These are phyloP conservation scores for Talaromyces rugulosus DNA, from an alignment of 2,329 filamentous ascomycete genomes.

Conservation along the genomic window DNA sequence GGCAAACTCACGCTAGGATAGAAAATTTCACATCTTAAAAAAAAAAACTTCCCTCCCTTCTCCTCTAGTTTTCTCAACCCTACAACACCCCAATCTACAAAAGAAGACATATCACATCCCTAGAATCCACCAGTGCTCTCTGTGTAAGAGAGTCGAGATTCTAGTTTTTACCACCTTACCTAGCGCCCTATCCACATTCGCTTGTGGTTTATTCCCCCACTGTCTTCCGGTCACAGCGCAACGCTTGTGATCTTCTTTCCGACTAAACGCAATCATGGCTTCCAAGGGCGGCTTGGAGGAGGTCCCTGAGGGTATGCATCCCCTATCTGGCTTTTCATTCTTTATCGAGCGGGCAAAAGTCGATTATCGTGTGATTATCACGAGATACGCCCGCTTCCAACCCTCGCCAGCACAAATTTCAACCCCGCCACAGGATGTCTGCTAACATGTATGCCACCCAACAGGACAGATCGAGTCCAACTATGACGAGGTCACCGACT, in stretches of 20 bases:
- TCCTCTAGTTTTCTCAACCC: conserved; percentile 19
- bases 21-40: conserved; percentile 23
- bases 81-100: conserved; percentile 17
- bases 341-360: background rate
- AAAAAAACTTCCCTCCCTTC: conserved; percentile 16
- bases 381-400: background rate
- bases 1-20: conserved; percentile 19
- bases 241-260: conserved; percentile 63
- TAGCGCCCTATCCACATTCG: conserved; percentile 23
- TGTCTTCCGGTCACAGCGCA: conserved; percentile 63
- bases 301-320: conserved; percentile 80
- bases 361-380: background rate
- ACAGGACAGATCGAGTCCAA: conserved; percentile 99
- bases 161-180: conserved; percentile 22
- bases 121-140: conserved; percentile 31
- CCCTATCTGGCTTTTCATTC: background rate
- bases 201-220: conserved; percentile 32
- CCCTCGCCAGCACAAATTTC: background rate
- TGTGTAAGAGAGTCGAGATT: conserved; percentile 29
- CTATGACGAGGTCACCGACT: conserved; percentile 99
- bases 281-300: conserved; percentile 96
- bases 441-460: conserved; percentile 17
- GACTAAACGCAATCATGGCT: conserved; percentile 88
- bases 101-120: conserved; percentile 7
- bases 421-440: background rate